Conservation (phyloP, 2,329 filamentous ascomycete species). For the Sporothrix brasiliensis region DNA sequence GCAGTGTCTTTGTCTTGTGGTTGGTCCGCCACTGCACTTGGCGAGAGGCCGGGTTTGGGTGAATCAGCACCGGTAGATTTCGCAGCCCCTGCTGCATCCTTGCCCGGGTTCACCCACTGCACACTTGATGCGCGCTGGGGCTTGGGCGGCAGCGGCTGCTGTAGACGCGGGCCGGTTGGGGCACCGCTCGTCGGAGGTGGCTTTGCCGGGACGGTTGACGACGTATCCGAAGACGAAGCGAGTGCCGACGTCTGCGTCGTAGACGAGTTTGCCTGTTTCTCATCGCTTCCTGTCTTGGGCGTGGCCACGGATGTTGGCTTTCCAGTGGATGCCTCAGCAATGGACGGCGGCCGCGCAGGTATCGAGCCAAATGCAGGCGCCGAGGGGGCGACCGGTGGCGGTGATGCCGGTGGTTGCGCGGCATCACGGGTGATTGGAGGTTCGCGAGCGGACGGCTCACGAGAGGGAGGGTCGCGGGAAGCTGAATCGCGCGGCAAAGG, state of each 20-base stretch:
- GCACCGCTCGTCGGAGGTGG: slow-evolving; percentile 51
- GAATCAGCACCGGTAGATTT: slow-evolving; percentile 55
- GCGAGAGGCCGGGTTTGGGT: slow-evolving; percentile 51
- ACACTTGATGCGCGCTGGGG: slow-evolving; percentile 56
- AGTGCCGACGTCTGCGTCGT: slow-evolving; percentile 38
- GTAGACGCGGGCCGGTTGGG: slow-evolving; percentile 58
- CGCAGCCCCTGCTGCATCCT: slow-evolving; percentile 42
- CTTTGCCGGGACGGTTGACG: slow-evolving; percentile 41
- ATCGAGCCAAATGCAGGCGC: slow-evolving; percentile 62
- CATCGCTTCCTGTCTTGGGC: slow-evolving; percentile 55
- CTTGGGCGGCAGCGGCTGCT: slow-evolving; percentile 47
- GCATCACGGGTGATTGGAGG: slow-evolving; percentile 30
- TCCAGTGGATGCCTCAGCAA: slow-evolving; percentile 45
- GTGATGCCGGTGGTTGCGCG: slow-evolving; percentile 53
- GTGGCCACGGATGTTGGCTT: slow-evolving; percentile 54
- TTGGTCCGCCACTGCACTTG: neutral
- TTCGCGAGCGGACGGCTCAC: neutral
- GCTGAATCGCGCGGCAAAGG: slow-evolving; percentile 30
- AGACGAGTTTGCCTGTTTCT: slow-evolving; percentile 51
- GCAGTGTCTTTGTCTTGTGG: slow-evolving; percentile 56
- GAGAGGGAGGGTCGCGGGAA: neutral
- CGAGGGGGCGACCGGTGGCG: slow-evolving; percentile 60
- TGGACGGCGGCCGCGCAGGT: slow-evolving; percentile 50
- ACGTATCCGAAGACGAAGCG: slow-evolving; percentile 41
- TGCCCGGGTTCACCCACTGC: slow-evolving; percentile 61